phyloP scores from a whole-genome alignment of 2,329 filamentous ascomycete species.

The Aureobasidium namibiae region DNA sequence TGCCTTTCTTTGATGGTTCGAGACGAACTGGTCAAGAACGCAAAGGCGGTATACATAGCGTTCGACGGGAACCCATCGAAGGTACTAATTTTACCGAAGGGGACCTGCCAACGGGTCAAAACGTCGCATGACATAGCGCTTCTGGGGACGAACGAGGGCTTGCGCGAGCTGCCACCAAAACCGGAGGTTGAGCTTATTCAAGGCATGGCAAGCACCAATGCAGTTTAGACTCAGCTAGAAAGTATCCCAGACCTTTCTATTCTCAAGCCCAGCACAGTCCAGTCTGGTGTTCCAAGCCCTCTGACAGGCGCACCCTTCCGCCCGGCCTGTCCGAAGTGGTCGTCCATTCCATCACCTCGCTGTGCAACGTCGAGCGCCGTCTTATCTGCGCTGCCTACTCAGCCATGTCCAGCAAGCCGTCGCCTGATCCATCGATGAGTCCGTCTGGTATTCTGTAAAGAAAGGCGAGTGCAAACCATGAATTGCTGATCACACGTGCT shows the following conservation, averaged over 20 bases:
- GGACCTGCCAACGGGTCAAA: slow-evolving; percentile 11
- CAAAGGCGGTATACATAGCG: slow-evolving; percentile 13
- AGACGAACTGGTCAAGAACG: slow-evolving; percentile 8
- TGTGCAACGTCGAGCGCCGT: background rate
- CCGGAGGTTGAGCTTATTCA: slow-evolving; percentile 6
- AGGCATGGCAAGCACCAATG: slow-evolving; percentile 2
- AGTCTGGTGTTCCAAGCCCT: background rate
- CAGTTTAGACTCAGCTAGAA: slow-evolving; percentile 5
- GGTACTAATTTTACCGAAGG: slow-evolving; percentile 12
- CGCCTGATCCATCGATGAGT: background rate
- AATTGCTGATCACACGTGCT: slow-evolving; percentile 12
- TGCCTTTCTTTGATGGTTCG: slow-evolving; percentile 10
- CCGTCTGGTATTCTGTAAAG: background rate
- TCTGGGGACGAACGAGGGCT: background rate
- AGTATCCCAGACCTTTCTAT: slow-evolving; percentile 4
- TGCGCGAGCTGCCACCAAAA: slow-evolving; percentile 7
- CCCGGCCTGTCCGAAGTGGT: slow-evolving; percentile 4
- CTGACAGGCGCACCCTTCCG: slow-evolving; percentile 6
- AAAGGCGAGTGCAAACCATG: background rate
- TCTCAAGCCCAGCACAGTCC: background rate
- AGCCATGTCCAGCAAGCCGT: background rate
- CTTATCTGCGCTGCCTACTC: background rate
- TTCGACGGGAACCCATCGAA: slow-evolving; percentile 7
- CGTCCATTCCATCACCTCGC: slow-evolving; percentile 7
- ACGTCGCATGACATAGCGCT: slow-evolving; percentile 12